A percentile compares a stretch with the other conserved stretches of the same genome.
Evolutionary conservation across 208 protist species (phyloP).

Genomic region (Porcisia deanei): DNA sequence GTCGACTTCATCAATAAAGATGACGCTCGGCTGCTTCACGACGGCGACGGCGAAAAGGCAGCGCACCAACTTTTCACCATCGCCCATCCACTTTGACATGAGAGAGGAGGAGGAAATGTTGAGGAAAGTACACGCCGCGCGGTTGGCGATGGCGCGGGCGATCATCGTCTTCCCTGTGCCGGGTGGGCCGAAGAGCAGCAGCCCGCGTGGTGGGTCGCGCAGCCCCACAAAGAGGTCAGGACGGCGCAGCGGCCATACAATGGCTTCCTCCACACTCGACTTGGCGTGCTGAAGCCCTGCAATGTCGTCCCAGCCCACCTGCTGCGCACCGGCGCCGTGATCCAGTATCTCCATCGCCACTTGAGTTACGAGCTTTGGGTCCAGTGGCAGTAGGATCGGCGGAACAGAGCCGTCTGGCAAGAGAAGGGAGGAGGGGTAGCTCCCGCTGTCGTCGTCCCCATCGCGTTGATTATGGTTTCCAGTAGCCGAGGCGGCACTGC

Average conservation of each 20-base stretch:
- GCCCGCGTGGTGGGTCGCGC: conserved; percentile 81
- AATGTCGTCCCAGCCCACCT: conserved; percentile 80
- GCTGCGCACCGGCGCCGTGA: conserved; percentile 38
- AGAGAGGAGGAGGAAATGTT: conserved; percentile 88
- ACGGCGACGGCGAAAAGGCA: conserved; percentile 90
- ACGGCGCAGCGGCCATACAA: conserved; percentile 77
- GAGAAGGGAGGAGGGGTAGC: conserved; percentile 60
- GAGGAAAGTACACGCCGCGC: conserved; percentile 84
- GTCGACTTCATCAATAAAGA: conserved; percentile 97
- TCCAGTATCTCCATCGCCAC: conserved; percentile 81
- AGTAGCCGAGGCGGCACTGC: neutral
- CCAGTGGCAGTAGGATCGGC: conserved; percentile 54
- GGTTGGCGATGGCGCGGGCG: conserved; percentile 88
- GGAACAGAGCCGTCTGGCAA: conserved; percentile 75
- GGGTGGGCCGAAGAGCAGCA: conserved; percentile 91
- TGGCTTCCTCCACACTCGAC: conserved; percentile 74
- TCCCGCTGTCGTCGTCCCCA: conserved; percentile 31
- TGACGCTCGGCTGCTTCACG: conserved; percentile 82
- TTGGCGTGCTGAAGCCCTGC: conserved; percentile 82
- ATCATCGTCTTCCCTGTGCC: conserved; percentile 94
- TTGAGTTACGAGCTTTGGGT: conserved; percentile 72
- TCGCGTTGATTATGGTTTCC: conserved; percentile 13
- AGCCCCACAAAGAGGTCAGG: conserved; percentile 82
- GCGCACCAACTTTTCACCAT: conserved; percentile 91
- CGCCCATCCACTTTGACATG: conserved; percentile 92